These are phyloP conservation scores for Allodekkera sacchari DNA, from an alignment of 805 yeast genomes.

Conservation along the genomic window DNA sequence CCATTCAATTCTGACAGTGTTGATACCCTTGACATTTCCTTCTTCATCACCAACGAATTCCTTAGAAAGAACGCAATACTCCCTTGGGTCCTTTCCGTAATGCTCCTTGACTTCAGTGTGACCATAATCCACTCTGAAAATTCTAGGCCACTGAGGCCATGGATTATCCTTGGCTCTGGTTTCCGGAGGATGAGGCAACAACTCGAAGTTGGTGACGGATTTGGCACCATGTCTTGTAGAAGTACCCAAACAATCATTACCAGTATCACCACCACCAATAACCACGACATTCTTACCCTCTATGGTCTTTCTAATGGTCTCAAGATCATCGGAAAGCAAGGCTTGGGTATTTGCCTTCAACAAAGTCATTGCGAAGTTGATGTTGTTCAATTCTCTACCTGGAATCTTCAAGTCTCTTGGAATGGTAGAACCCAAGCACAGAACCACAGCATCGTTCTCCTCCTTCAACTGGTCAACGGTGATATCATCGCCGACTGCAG, in stretches of 20 bases:
- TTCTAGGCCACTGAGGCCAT: conserved; percentile 99
- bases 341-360: conserved; percentile 86
- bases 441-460: conserved; percentile 72
- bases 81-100: conserved; percentile 96
- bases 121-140: conserved; percentile 96
- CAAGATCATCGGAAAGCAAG: conserved; percentile 71
- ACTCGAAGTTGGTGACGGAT: conserved; percentile 88
- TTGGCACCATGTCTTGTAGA: conserved; percentile 95
- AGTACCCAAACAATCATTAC: conserved; percentile 98
- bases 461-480: conserved; percentile 59
- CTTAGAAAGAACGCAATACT: conserved; percentile 89
- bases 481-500: conserved; percentile 80
- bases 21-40: conserved; percentile 91
- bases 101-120: conserved; percentile 92
- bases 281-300: conserved; percentile 89
- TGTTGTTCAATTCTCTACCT: conserved; percentile 84
- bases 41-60: conserved; percentile 93
- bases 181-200: conserved; percentile 85
- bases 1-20: conserved; percentile 98
- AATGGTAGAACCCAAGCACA: conserved; percentile 92
- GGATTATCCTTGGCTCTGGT: conserved; percentile 90
- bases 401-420: conserved; percentile 94
- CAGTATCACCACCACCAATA: conserved; percentile 99
- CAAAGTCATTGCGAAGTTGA: conserved; percentile 91
- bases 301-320: conserved; percentile 59